A percentile compares a stretch with the other conserved stretches of the same genome.
Evolutionary conservation across 345 rosid genomes (phyloP).

Genomic region (Gossypium thurberi): DNA sequence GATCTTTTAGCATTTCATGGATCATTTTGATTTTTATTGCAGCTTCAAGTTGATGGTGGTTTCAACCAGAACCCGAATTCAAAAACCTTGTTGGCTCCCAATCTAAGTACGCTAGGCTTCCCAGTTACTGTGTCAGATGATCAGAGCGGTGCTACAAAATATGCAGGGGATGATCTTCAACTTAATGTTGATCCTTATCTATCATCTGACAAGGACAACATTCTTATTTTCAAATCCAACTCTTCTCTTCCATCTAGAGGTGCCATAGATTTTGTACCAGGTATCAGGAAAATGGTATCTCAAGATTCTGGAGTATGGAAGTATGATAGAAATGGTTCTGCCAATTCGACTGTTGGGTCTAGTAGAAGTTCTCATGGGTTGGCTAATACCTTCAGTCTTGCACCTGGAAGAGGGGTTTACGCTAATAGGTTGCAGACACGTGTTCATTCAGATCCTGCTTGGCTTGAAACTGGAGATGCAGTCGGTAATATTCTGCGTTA

Average conservation of each 20-base stretch:
- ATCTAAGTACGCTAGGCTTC: slow-evolving; percentile 71
- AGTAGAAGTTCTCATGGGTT: slow-evolving; percentile 62
- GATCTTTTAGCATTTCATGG: slow-evolving; percentile 3
- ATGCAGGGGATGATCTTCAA: slow-evolving; percentile 63
- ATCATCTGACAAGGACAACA: slow-evolving; percentile 60
- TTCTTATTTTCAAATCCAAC: slow-evolving; percentile 62
- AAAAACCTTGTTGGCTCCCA: slow-evolving; percentile 65
- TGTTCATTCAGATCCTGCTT: slow-evolving; percentile 66
- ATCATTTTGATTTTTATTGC: slow-evolving; percentile 28
- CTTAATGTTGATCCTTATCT: slow-evolving; percentile 55
- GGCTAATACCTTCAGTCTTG: slow-evolving; percentile 48
- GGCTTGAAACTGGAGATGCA: slow-evolving; percentile 98
- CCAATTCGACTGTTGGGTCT: slow-evolving; percentile 66
- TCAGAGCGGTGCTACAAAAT: slow-evolving; percentile 50
- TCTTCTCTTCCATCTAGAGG: slow-evolving; percentile 50
- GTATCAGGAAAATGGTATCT: slow-evolving; percentile 77
- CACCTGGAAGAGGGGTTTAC: slow-evolving; percentile 56
- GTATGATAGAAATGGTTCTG: slow-evolving; percentile 65
- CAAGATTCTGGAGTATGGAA: slow-evolving; percentile 85
- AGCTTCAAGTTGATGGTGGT: slow-evolving; percentile 92
- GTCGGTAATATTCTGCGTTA: slow-evolving; percentile 66
- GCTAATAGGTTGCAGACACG: slow-evolving; percentile 62
- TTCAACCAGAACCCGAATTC: slow-evolving; percentile 61
- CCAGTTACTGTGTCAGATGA: slow-evolving; percentile 57
- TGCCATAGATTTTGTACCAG: slow-evolving; percentile 75